These are phyloP conservation scores for Moesziomyces sp. DNA, from an alignment of 1,284 basidiomycete genomes.

Conservation along the genomic window DNA sequence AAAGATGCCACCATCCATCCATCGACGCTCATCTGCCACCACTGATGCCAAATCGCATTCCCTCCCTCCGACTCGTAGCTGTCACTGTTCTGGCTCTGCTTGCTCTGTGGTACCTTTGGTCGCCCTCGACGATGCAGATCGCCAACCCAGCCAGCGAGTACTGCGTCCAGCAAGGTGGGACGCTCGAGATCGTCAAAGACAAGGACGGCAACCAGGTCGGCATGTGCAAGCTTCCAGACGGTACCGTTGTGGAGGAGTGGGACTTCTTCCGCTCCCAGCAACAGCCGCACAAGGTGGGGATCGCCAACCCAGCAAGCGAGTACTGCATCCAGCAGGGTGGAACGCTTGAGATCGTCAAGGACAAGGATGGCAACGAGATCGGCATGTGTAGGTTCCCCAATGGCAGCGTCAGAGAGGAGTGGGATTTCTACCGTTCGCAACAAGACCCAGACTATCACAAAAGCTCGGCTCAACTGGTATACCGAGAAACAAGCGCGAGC, in stretches of 20 bases:
- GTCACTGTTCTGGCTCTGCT: neutral
- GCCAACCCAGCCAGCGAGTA: constrained; percentile 11
- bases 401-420: neutral
- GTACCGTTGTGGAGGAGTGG: constrained; percentile 14
- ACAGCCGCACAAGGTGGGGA: neutral
- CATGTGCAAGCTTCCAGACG: constrained; percentile 17
- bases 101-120: neutral
- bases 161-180: constrained; percentile 17
- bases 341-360: constrained; percentile 15
- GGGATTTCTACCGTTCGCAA: no score
- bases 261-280: constrained; percentile 11
- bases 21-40: no score
- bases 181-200: constrained; percentile 17
- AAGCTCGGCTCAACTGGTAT: neutral
- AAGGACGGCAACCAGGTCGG: constrained; percentile 13
- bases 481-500: neutral
- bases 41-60: neutral
- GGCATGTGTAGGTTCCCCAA: constrained; percentile 16
- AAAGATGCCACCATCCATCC: no score
- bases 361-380: constrained; percentile 12
- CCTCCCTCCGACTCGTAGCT: neutral
- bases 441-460: neutral
- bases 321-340: constrained; percentile 20
- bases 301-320: constrained; percentile 9
- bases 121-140: neutral